Conservation (phyloP, 139 green algal genomes). For the Nannochloris sp. region DNA sequence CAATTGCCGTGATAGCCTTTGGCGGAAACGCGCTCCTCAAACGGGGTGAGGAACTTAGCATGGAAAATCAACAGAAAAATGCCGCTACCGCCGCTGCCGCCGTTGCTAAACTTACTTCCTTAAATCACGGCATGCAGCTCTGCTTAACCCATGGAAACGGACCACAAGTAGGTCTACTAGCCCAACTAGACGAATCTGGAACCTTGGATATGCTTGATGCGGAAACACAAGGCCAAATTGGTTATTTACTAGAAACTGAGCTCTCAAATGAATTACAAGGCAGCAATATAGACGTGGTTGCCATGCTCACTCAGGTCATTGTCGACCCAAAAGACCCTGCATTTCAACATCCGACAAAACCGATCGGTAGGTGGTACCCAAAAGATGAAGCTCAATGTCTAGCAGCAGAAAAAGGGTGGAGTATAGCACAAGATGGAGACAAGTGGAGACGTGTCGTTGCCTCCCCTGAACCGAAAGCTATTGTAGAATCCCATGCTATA, state of each 20-base stretch:
- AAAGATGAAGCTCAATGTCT: slow-evolving; percentile 2
- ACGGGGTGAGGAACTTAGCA: slow-evolving; percentile 8
- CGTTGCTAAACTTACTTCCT: slow-evolving; percentile 1
- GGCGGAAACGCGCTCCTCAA: slow-evolving; percentile 32
- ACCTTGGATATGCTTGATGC: slow-evolving; percentile 30
- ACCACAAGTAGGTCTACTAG: slow-evolving; percentile 26
- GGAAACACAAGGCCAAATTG: slow-evolving; percentile 28
- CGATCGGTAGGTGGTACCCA: slow-evolving; percentile 14
- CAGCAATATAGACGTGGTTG: slow-evolving; percentile 7
- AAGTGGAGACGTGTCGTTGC: slow-evolving; percentile 20
- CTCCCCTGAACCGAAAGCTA: slow-evolving; percentile 7
- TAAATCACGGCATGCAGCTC: neutral
- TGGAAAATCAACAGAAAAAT: slow-evolving; percentile 8
- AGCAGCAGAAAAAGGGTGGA: slow-evolving; percentile 12
- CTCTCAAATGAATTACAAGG: slow-evolving; percentile 11
- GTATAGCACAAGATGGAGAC: slow-evolving; percentile 13
- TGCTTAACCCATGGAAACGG: slow-evolving; percentile 31
- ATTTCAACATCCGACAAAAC: slow-evolving; percentile 23
- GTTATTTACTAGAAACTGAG: slow-evolving; percentile 19
- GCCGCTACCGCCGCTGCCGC: neutral
- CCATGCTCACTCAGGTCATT: slow-evolving; percentile 25
- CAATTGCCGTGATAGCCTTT: slow-evolving; percentile 13
- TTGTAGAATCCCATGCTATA: slow-evolving; percentile 24
- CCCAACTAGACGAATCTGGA: neutral
- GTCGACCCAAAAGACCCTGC: slow-evolving; percentile 22